Conservation (phyloP, 768 basidiomycete genomes). For the Hygrophoropsis aurantiaca region DNA sequence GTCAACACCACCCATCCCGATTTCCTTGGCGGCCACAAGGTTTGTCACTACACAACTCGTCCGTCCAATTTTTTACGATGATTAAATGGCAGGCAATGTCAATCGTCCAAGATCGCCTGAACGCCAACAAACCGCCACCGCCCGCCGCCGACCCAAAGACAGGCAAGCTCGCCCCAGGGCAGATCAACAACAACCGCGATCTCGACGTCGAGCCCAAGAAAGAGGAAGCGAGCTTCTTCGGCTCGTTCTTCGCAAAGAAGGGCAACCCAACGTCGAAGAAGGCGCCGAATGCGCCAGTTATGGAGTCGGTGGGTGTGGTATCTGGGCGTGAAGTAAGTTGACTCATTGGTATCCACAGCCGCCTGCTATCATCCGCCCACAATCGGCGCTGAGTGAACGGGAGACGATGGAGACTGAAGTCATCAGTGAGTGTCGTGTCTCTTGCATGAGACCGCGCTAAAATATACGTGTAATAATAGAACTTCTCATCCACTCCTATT, state of each 20-base stretch:
- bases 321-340: not conserved
- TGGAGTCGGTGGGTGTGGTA: conserved; percentile 51
- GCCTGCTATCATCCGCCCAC: conserved; percentile 84
- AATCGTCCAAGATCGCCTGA: conserved; percentile 80
- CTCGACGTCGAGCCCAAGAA: conserved; percentile 88
- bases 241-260: conserved; percentile 84
- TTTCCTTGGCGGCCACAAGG: conserved; percentile 95
- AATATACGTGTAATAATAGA: conserved; percentile 47
- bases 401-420: conserved; percentile 99
- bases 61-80: not conserved
- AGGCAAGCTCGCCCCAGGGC: conserved; percentile 56
- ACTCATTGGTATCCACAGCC: conserved; percentile 57
- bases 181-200: conserved; percentile 91
- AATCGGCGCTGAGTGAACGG: conserved; percentile 86
- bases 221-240: conserved; percentile 91
- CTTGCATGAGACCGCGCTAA: not conserved
- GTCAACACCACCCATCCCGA: conserved; percentile 99
- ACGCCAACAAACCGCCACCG: conserved; percentile 73
- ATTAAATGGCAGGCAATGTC: conserved; percentile 68
- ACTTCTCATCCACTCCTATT: conserved; percentile 94
- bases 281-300: conserved; percentile 48
- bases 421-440: conserved; percentile 74
- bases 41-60: conserved; percentile 16
- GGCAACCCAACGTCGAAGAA: conserved; percentile 61
- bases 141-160: conserved; percentile 62